Evolutionary conservation across 305 asterid genomes (phyloP), one percentile per base, ranked within the genome.

Genomic region (Fraxinus albicans): DNA sequence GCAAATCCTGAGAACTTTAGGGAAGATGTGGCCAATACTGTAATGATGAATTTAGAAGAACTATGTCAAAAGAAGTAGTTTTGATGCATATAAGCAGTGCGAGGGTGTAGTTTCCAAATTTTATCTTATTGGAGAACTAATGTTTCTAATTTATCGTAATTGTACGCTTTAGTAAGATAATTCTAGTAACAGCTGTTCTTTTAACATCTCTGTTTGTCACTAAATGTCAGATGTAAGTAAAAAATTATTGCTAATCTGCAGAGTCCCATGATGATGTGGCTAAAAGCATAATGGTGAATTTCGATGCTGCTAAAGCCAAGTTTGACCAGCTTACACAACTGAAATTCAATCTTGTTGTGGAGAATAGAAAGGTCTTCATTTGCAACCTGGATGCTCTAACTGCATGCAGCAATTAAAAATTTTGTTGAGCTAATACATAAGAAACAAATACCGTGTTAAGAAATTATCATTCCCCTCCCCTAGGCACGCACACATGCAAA

Each of bases 291-390:
- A 88, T 73, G 84, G 70, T 73, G 81, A 82, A 90, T 60, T 47
- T 86, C 83, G 86, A 86, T 81, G 90, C 91, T 77, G 94, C 91
- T 80, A 86, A 81, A 75, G 76, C 85, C 79, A 91, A 90, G 82
- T 81, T 89, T 79, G 89, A 88, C 86, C 83, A 86, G 84, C 85
- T 89, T 83, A 86, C 84, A 86, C 91, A 89, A 80, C 88, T 76
- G 70, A 90, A 86, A 84, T 84, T 89, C 67, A 84, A 86, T 86
- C 85, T 90, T 86, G 85, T 85, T 72, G 44, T 82, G 86, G 90
- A 89, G 85, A 88, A 90, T 79, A 34, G 77, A 72, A 83, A 91
- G 97, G 97, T 93, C 65, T 73, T 85, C 84, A 21, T 83, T 81
- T 85, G 73, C 85, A 82, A 80, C 76, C 78, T 63, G 81, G 77